Base-by-base conservation (phyloP, 208 protist genomes). In the Entamoeba moshkovskii region DNA sequence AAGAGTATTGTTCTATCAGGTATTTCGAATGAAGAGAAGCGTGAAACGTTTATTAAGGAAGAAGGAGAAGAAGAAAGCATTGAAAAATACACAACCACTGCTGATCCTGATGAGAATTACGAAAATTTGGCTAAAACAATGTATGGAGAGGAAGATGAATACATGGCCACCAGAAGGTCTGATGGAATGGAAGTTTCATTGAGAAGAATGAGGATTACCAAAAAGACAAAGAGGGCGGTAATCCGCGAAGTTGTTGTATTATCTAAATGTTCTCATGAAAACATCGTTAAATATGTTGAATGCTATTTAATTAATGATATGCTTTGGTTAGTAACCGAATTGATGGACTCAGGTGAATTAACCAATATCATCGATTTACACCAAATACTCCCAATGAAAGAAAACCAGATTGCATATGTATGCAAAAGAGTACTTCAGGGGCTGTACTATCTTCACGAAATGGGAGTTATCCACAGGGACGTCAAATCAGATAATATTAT, bases 401-500 rank as follows among this genome's bases (percentile, higher is more conserved):
- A 91, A 91, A 38, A 44, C 3, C 22, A 92, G 18, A 45, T 94
- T 3, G 59, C 45, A 25, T 92, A 94, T 93, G 49, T 95, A 5
- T 25, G 94, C 15, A 22, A 52, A 2, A 48, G 93, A 44, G 45
- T 92, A 25, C 8, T 95, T 29, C 3, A 92, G 3, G 94, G 66
- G 44, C 29, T 95, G 4, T 48, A n/a, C 29, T 95, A 66, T 94
- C n/a, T 95, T 16, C 94, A 95, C 44, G 2, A 1, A 29, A 47
- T 52, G 5, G 5, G 8, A 15, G 6, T 92, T 47, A 52, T 95
- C 3, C 94, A 95, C 48, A 92, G 94, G 47, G 94, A 94, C 44
- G 93, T 94, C 13, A 94, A 94, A 59, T 11, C 29, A 42, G 93
- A 73, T 2, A 95, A 95, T 48, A 59, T 95, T 6, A 46, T 95